Evolutionary conservation across 2,329 filamentous ascomycete genomes (phyloP).

Genomic region (Sporothrix globosa): DNA sequence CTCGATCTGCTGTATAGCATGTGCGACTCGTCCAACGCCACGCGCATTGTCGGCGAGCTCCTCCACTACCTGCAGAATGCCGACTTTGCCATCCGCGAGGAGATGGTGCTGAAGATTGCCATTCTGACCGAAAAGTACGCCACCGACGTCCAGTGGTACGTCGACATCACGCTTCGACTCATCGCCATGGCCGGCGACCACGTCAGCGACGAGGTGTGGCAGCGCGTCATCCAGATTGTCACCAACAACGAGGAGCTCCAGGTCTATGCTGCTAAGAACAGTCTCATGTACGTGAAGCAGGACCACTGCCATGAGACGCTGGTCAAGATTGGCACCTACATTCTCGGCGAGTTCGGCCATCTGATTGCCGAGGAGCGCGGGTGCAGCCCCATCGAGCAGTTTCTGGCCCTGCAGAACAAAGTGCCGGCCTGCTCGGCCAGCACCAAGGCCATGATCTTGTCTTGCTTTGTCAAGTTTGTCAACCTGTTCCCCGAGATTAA

Average conservation of each 20-base stretch:
- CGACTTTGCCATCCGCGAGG: constrained; percentile 96
- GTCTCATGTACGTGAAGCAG: constrained; percentile 86
- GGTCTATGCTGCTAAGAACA: constrained; percentile 92
- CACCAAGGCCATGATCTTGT: constrained; percentile 91
- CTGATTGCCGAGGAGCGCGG: constrained; percentile 88
- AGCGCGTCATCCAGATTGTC: constrained; percentile 96
- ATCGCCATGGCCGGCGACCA: constrained; percentile 98
- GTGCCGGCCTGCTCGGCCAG: constrained; percentile 85
- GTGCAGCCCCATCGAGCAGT: constrained; percentile 96
- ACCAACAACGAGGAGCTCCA: constrained; percentile 99
- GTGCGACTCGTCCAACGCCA: constrained; percentile 95
- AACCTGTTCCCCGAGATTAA: constrained; percentile 99
- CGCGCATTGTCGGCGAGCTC: constrained; percentile 89
- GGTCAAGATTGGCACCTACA: constrained; percentile 96
- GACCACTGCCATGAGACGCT: constrained; percentile 95
- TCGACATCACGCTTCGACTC: constrained; percentile 91
- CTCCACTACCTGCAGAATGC: constrained; percentile 93
- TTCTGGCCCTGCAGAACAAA: constrained; percentile 87
- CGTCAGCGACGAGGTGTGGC: constrained; percentile 98
- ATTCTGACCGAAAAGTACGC: constrained; percentile 98
- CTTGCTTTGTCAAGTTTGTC: constrained; percentile 95
- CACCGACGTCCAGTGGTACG: constrained; percentile 98
- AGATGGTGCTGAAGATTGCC: constrained; percentile 99
- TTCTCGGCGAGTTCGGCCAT: constrained; percentile 96
- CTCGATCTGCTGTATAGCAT: constrained; percentile 98